Conservation (phyloP, 2,329 filamentous ascomycete genomes). For the Sordariomycetes sp. region DNA sequence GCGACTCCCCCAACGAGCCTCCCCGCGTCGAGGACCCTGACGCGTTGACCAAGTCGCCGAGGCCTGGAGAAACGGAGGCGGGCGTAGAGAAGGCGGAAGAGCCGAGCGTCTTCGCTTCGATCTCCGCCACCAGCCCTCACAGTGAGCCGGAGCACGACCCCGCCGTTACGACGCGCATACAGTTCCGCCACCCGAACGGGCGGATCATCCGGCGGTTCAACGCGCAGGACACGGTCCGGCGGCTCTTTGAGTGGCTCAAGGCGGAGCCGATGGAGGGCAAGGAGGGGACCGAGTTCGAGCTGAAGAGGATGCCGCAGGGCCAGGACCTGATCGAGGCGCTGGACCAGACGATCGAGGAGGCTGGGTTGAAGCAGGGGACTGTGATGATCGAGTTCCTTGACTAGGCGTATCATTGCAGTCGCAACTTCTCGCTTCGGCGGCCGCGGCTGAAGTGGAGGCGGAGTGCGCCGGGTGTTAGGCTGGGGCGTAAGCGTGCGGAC, state of each 20-base stretch:
- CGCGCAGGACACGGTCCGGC: conserved; percentile 62
- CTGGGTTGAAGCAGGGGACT: conserved; percentile 81
- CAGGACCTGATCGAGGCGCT: conserved; percentile 72
- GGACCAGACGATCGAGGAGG: conserved; percentile 65
- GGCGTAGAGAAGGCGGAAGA: conserved; percentile 16
- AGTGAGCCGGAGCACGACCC: conserved; percentile 64
- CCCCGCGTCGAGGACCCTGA: conserved; percentile 70
- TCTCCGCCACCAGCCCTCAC: conserved; percentile 64
- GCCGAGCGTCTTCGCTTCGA: conserved; percentile 50
- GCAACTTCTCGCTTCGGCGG: not conserved
- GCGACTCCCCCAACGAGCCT: conserved; percentile 20
- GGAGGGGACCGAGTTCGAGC: conserved; percentile 68
- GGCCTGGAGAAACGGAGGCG: conserved; percentile 26
- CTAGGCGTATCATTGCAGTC: not conserved
- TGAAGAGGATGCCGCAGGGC: conserved; percentile 68
- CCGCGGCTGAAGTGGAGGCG: not conserved
- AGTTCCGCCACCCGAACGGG: conserved; percentile 78
- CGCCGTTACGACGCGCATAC: conserved; percentile 71
- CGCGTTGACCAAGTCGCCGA: conserved; percentile 62
- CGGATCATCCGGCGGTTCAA: conserved; percentile 81
- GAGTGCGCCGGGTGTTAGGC: not conserved
- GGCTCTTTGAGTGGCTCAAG: conserved; percentile 96
- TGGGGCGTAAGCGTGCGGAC: not conserved
- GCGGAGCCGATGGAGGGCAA: conserved; percentile 75
- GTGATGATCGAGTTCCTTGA: conserved; percentile 83